Conservation (phyloP, 192 early-diverging fungal genomes). For the Powellomyces hirtus region DNA sequence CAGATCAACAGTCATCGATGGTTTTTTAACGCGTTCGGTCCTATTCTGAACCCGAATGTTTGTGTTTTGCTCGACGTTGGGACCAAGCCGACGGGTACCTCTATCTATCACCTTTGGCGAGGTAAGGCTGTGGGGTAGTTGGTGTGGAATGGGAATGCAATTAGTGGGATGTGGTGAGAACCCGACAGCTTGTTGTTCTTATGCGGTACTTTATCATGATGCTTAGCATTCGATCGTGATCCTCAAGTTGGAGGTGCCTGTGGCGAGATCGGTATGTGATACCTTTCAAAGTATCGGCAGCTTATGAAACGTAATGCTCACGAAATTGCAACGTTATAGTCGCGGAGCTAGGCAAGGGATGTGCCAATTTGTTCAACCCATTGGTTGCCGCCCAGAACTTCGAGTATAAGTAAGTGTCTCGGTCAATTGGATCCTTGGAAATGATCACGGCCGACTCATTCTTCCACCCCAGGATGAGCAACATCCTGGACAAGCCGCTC, state of each 20-base stretch:
- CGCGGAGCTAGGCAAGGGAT: slow-evolving; percentile 56
- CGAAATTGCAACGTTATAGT: too few relatives aligned
- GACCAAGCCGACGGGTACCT: slow-evolving; percentile 63
- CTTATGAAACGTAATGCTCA: not conserved
- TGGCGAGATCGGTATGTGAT: slow-evolving; percentile 61
- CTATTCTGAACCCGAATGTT: slow-evolving; percentile 47
- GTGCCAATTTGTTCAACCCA: slow-evolving; percentile 64
- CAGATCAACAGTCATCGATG: slow-evolving; percentile 73
- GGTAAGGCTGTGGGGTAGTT: too few relatives aligned
- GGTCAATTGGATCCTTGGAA: not conserved
- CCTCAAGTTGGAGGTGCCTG: slow-evolving; percentile 73
- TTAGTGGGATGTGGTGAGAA: too few relatives aligned
- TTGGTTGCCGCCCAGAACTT: slow-evolving; percentile 79
- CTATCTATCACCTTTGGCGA: slow-evolving; percentile 71
- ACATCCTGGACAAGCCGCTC: slow-evolving; percentile 80
- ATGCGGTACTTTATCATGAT: too few relatives aligned
- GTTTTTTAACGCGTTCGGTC: slow-evolving; percentile 57
- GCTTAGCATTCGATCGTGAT: slow-evolving; percentile 67
- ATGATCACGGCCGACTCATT: not conserved
- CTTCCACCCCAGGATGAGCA: slow-evolving; percentile 80
- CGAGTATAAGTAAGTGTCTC: slow-evolving; percentile 66
- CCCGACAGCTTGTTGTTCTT: too few relatives aligned
- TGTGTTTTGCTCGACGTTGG: slow-evolving; percentile 67
- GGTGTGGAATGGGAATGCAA: too few relatives aligned
- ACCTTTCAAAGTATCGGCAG: slow-evolving; percentile 25